phyloP scores from a whole-genome alignment of 108 stramenopile species.

The Cyclotella baltica region DNA sequence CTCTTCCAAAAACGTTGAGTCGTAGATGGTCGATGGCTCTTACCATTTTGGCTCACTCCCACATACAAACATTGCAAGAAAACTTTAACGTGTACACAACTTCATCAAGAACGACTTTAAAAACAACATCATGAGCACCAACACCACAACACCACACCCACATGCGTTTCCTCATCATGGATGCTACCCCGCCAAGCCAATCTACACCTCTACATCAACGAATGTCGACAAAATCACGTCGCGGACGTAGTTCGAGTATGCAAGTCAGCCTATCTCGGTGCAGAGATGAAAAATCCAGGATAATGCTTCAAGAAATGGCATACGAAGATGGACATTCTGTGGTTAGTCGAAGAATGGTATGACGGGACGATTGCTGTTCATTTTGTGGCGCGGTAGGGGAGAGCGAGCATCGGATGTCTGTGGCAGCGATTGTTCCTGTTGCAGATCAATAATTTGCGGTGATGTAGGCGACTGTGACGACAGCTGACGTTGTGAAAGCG shows the following conservation, averaged over 20 bases:
- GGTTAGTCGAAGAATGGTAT: slow-evolving; percentile 86
- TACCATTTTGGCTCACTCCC: slow-evolving; percentile 28
- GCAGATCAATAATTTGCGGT: no score
- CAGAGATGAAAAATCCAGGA: no score
- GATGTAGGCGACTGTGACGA: no score
- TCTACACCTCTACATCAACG: slow-evolving; percentile 92
- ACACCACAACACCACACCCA: slow-evolving; percentile 22
- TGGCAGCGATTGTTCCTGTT: no score
- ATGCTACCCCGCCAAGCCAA: slow-evolving; percentile 97
- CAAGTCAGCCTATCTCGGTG: slow-evolving; percentile 90
- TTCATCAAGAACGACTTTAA: background rate
- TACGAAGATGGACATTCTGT: slow-evolving; percentile 90
- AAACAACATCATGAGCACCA: background rate
- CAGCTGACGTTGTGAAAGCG: no score
- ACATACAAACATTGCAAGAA: background rate
- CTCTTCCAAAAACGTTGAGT: slow-evolving; percentile 19
- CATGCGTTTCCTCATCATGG: slow-evolving; percentile 97
- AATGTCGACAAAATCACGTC: slow-evolving; percentile 91
- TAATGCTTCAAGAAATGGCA: slow-evolving; percentile 92
- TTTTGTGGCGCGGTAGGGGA: slow-evolving; percentile 97
- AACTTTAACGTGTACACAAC: background rate
- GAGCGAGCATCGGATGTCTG: no score
- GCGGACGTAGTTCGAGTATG: slow-evolving; percentile 94
- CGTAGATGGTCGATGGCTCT: slow-evolving; percentile 42
- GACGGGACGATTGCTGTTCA: slow-evolving; percentile 92